These are phyloP conservation scores for Trichoderma simmonsii DNA, from an alignment of 2,329 filamentous ascomycete genomes.

Conservation along the genomic window DNA sequence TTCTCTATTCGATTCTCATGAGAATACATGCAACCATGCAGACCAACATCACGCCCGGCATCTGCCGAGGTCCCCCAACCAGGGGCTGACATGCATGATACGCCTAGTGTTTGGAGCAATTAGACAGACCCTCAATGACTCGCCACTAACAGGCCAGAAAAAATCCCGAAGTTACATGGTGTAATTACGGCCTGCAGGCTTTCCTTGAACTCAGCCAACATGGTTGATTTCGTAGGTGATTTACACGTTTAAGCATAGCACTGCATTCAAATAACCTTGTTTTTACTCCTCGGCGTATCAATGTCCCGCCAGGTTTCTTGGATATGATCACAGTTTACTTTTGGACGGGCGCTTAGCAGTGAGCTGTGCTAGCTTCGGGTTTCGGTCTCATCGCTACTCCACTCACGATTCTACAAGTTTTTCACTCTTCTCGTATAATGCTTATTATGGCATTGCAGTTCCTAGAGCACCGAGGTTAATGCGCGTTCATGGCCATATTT, in stretches of 20 bases:
- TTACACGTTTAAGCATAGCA: background rate
- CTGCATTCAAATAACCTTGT: background rate
- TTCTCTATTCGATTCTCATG: background rate
- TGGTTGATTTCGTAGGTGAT: background rate
- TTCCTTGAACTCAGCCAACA: background rate
- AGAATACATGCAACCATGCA: background rate
- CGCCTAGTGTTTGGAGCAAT: background rate
- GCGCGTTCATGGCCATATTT: background rate
- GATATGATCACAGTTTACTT: background rate
- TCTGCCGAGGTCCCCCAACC: background rate
- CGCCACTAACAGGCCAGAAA: background rate
- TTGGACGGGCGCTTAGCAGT: background rate
- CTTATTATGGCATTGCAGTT: background rate
- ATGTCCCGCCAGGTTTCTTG: background rate
- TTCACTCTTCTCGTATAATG: background rate
- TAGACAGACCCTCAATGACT: background rate
- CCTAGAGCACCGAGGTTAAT: background rate
- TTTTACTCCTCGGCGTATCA: background rate
- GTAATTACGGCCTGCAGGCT: background rate
- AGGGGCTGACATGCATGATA: slow-evolving; percentile 5
- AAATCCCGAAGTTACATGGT: background rate
- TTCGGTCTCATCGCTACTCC: slow-evolving; percentile 1
- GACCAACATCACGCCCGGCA: background rate
- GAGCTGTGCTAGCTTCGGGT: background rate
- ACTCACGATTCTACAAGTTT: background rate